Evolutionary conservation across 495 filamentous ascomycete species (phyloP), one percentile per base, ranked within the genome.

Genomic region (Bacidia gigantensis): DNA sequence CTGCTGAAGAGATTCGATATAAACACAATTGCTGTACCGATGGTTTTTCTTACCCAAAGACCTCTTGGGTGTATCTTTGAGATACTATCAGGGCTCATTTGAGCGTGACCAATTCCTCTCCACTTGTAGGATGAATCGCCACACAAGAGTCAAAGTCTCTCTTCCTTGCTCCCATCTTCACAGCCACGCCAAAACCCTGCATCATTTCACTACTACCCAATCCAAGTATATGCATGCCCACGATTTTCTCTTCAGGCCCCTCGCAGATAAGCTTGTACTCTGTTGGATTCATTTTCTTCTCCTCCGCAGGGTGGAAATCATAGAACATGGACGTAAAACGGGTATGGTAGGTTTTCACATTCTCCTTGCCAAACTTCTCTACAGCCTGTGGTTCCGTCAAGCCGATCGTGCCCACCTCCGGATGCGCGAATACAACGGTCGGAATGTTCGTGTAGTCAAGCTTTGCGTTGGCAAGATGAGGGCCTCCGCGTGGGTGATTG

Each of bases 111-210:
- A 95, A 62, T 73, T 95, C 89, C 72, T 95, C 89, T 0, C 87
- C 81, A 62, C 80, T 85, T 3, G 88, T 93, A 23, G 89, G 89
- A 66, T 96, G 89, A 56, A 96, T 95, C 21, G 89, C 87, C 46
- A 96, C 86, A 67, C 89, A 95, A 60, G 70, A 81, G 65, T 98
- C 90, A 66, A 98, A 93, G 62, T 96, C 90, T 58, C 72, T 71
- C 81, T 98, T 98, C 35, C 87, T 95, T 35, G 90, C 90, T 48
- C 92, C 90, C 89, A 98, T 96, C 80, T 94, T 96, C 44, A 98
- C 70, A 7, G 89, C 89, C 12, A 96, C 89, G 44, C 90, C 90
- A 67, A 95, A 95, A 20, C 90, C 90, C 66, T 97, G 90, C 56
- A 95, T 67, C 74, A 95, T 94, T 82, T 97, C 90, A 41, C 68